Evolutionary conservation across 2,329 filamentous ascomycete genomes (phyloP).

Genomic region (Epichloe coenophiala): DNA sequence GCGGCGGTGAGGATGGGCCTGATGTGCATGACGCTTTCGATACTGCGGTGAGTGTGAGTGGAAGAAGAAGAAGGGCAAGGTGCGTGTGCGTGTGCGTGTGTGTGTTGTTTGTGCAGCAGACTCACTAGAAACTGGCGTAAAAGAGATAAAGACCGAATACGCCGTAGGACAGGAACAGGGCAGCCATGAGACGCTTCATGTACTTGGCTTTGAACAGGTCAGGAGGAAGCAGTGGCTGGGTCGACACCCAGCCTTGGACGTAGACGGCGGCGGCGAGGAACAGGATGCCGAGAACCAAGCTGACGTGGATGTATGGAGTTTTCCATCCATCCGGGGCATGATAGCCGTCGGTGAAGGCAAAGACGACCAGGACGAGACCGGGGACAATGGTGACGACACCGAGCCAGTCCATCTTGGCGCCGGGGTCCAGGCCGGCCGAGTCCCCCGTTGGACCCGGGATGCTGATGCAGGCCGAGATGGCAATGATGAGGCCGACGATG

Average conservation of each 20-base stretch:
- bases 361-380: slow-evolving; percentile 57
- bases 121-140: slow-evolving; percentile 56
- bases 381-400: slow-evolving; percentile 47
- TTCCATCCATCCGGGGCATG: slow-evolving; percentile 56
- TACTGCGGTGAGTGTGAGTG: slow-evolving; percentile 24
- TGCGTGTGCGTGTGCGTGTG: neutral
- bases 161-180: slow-evolving; percentile 55
- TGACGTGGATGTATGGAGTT: slow-evolving; percentile 58
- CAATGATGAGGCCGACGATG: slow-evolving; percentile 29
- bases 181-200: slow-evolving; percentile 49
- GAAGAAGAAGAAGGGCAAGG: neutral
- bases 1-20: slow-evolving; percentile 49
- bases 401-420: slow-evolving; percentile 51
- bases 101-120: slow-evolving; percentile 1
- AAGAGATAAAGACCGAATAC: slow-evolving; percentile 55
- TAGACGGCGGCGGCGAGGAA: slow-evolving; percentile 50
- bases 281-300: slow-evolving; percentile 48
- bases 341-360: slow-evolving; percentile 59
- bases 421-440: slow-evolving; percentile 12
- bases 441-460: slow-evolving; percentile 19
- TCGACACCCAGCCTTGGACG: slow-evolving; percentile 57
- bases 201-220: slow-evolving; percentile 57
- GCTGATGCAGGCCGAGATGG: slow-evolving; percentile 28
- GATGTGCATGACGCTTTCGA: slow-evolving; percentile 45
- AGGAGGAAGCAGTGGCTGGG: slow-evolving; percentile 53